These are phyloP conservation scores for Moesziomyces sp. DNA, from an alignment of 1,284 basidiomycete genomes.

Conservation along the genomic window DNA sequence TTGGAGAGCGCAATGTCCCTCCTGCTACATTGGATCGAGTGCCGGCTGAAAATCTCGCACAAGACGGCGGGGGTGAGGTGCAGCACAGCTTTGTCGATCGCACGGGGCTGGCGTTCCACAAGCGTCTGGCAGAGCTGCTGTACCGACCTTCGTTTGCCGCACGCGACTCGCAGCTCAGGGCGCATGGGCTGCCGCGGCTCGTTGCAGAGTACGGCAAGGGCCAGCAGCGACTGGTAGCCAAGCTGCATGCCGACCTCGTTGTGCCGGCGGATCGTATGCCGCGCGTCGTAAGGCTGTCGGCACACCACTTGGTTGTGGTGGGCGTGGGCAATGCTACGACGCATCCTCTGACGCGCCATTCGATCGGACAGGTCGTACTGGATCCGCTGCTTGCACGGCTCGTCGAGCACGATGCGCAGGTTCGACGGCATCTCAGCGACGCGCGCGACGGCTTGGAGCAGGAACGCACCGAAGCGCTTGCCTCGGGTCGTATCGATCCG, in stretches of 20 bases:
- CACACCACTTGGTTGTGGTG: constrained; percentile 20
- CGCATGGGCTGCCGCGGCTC: constrained; percentile 3
- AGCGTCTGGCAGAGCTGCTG: constrained; percentile 22
- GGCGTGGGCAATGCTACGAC: constrained; percentile 38
- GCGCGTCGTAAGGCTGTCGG: constrained; percentile 2
- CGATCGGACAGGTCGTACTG: constrained; percentile 37
- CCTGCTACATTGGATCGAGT: neutral
- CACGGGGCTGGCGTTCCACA: constrained; percentile 26
- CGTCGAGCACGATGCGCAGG: constrained; percentile 1
- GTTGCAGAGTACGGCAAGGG: constrained; percentile 48
- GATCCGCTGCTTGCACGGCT: constrained; percentile 17
- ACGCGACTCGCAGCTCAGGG: neutral
- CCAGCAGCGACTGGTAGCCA: constrained; percentile 20
- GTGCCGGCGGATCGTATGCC: constrained; percentile 18
- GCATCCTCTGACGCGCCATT: constrained; percentile 41
- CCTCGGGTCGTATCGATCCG: neutral
- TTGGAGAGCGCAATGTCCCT: constrained; percentile 23
- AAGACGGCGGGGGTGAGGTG: neutral
- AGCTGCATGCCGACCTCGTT: constrained; percentile 7
- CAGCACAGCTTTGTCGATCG: constrained; percentile 16
- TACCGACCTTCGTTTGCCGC: constrained; percentile 19
- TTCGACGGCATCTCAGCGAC: constrained; percentile 2
- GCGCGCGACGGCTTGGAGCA: constrained; percentile 10
- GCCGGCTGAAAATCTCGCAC: too few relatives aligned
- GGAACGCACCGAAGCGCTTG: constrained; percentile 1